Percentiles rank a stretch among this genome's conserved stretches.
phyloP scores from a whole-genome alignment of 306 rosid species.

The Quercus parvula region DNA sequence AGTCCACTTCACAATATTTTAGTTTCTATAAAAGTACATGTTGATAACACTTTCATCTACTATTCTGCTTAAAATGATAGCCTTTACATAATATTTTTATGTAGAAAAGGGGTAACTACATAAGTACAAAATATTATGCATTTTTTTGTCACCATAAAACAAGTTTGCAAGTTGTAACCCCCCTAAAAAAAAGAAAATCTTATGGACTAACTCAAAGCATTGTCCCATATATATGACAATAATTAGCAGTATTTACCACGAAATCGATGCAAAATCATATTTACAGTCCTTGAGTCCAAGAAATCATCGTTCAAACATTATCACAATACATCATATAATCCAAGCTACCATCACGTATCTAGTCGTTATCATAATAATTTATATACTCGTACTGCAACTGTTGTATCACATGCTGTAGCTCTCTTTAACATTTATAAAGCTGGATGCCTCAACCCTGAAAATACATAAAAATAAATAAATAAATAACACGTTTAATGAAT shows the following conservation, averaged over 20 bases:
- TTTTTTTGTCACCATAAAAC: too few species aligned
- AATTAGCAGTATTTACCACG: not conserved
- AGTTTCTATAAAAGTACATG: too few species aligned
- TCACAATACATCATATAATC: not conserved
- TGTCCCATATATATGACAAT: not conserved
- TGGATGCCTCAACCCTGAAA: too few species aligned
- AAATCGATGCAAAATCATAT: not conserved
- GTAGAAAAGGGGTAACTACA: not conserved
- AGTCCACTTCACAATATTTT: too few species aligned
- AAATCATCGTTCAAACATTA: not conserved
- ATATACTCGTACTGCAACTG: too few species aligned
- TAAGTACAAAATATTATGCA: not conserved
- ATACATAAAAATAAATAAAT: too few species aligned
- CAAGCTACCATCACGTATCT: not conserved
- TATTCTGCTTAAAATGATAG: not conserved
- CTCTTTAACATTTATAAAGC: too few species aligned
- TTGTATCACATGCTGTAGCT: too few species aligned
- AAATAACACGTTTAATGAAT: too few species aligned
- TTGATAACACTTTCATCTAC: too few species aligned
- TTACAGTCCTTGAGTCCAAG: not conserved
- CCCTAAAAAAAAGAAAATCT: not conserved
- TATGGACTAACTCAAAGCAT: not conserved
- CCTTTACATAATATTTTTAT: not conserved
- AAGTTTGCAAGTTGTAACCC: too few species aligned
- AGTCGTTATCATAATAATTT: too few species aligned